Percentiles rank a stretch among this genome's conserved stretches.
These are phyloP conservation scores for Blepharisma japonicum DNA, from an alignment of 73 alveolate genomes.

Conservation along the genomic window DNA sequence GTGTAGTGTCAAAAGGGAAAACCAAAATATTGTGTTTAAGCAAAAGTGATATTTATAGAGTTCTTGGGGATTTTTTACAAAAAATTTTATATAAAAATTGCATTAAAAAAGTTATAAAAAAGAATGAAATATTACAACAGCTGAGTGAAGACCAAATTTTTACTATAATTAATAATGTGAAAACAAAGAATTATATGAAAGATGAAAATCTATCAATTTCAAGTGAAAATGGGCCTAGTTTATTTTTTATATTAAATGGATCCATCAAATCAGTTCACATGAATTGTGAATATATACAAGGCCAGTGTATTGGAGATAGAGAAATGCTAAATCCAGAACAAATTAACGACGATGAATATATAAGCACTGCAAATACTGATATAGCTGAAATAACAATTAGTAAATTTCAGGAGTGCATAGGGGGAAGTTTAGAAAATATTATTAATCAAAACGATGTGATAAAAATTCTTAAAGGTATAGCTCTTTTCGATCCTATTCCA, in stretches of 20 bases:
- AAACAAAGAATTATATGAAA: conserved; percentile 22
- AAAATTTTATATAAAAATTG: conserved; percentile 12
- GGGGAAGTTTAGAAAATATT: conserved; percentile 26
- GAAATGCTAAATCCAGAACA: conserved; percentile 30
- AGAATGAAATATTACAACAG: not conserved
- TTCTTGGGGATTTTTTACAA: conserved; percentile 19
- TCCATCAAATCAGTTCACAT: not conserved
- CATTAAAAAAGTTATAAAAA: not conserved
- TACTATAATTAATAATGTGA: conserved; percentile 31
- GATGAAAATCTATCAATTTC: conserved; percentile 18
- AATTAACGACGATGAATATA: conserved; percentile 7
- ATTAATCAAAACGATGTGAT: conserved; percentile 35
- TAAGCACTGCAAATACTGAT: conserved; percentile 30
- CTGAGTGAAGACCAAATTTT: conserved; percentile 39
- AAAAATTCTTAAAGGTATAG: conserved; percentile 1
- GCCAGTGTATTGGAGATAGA: too few species aligned
- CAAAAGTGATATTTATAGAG: conserved; percentile 4
- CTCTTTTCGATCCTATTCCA: conserved; percentile 34
- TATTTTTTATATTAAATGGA: conserved; percentile 41
- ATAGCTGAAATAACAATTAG: conserved; percentile 44
- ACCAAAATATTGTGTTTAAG: not conserved
- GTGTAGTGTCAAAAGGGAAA: not conserved
- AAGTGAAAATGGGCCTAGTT: conserved; percentile 31
- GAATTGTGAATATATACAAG: too few species aligned
- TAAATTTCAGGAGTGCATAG: conserved; percentile 38